phyloP scores from a whole-genome alignment of 1,284 basidiomycete genomes.

The Acaromyces ingoldii region DNA sequence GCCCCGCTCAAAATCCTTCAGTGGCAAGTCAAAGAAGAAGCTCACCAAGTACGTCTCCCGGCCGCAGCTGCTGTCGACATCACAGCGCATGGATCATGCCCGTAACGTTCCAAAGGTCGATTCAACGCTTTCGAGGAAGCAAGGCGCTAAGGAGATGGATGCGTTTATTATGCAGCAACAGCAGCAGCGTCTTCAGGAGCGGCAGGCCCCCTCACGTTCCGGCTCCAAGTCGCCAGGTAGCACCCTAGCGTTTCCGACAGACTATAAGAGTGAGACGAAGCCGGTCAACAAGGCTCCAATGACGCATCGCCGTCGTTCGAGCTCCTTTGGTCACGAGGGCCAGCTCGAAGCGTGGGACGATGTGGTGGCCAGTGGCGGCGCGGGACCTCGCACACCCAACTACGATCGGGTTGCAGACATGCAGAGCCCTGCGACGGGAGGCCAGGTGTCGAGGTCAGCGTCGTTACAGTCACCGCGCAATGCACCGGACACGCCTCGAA shows the following conservation, averaged over 20 bases:
- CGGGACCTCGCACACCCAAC: too few species aligned
- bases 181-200: background rate
- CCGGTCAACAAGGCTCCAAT: background rate
- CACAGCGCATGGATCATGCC: slow-evolving; percentile 33
- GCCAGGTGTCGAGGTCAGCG: too few species aligned
- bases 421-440: too few species aligned
- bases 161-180: background rate
- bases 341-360: slow-evolving; percentile 7
- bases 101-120: slow-evolving; percentile 14
- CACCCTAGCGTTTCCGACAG: background rate
- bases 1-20: slow-evolving; percentile 28
- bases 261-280: background rate
- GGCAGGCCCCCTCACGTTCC: background rate
- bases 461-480: too few species aligned
- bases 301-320: slow-evolving; percentile 21
- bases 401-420: too few species aligned
- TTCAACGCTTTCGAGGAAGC: background rate
- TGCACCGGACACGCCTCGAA: background rate
- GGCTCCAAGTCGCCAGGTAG: background rate
- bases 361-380: too few species aligned
- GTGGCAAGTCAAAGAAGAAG: slow-evolving; percentile 27
- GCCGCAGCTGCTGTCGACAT: slow-evolving; percentile 39
- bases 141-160: background rate
- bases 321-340: slow-evolving; percentile 35
- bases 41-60: slow-evolving; percentile 34